These are phyloP conservation scores for Diospyros lotus DNA, from an alignment of 148 eudicot species.

Conservation along the genomic window DNA sequence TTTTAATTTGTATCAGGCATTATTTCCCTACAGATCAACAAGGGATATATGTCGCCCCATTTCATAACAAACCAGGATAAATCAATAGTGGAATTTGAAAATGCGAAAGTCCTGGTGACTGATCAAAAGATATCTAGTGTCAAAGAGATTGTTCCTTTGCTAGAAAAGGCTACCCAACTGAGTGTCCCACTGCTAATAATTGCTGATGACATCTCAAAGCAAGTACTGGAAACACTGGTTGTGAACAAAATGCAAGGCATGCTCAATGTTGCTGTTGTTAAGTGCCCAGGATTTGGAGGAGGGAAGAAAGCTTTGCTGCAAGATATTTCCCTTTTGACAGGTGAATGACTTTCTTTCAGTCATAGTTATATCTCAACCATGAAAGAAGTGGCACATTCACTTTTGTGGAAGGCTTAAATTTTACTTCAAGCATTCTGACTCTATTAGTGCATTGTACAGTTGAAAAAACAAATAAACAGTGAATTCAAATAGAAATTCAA, in stretches of 20 bases:
- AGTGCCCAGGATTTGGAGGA: constrained; percentile 83
- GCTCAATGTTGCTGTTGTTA: constrained; percentile 76
- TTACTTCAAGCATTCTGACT: background rate
- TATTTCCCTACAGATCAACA: constrained; percentile 71
- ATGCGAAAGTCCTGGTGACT: constrained; percentile 77
- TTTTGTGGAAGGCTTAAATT: constrained; percentile 1
- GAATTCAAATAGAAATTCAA: background rate
- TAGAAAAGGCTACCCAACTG: constrained; percentile 81
- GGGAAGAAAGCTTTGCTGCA: constrained; percentile 80
- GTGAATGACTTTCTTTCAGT: constrained; percentile 23
- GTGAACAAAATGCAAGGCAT: constrained; percentile 64
- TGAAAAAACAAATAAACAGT: background rate
- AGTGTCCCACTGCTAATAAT: constrained; percentile 80
- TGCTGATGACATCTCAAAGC: constrained; percentile 74
- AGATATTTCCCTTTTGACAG: constrained; percentile 96
- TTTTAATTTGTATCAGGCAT: constrained; percentile 31
- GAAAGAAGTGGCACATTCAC: background rate
- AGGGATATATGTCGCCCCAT: constrained; percentile 93
- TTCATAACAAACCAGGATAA: constrained; percentile 79
- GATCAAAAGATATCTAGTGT: constrained; percentile 75
- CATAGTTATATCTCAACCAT: background rate
- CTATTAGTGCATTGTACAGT: background rate
- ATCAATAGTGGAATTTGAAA: constrained; percentile 78
- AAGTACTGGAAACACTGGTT: constrained; percentile 68
- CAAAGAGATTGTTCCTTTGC: constrained; percentile 74